phyloP scores from a whole-genome alignment of 768 basidiomycete species.

The Boletus rex-veris region DNA sequence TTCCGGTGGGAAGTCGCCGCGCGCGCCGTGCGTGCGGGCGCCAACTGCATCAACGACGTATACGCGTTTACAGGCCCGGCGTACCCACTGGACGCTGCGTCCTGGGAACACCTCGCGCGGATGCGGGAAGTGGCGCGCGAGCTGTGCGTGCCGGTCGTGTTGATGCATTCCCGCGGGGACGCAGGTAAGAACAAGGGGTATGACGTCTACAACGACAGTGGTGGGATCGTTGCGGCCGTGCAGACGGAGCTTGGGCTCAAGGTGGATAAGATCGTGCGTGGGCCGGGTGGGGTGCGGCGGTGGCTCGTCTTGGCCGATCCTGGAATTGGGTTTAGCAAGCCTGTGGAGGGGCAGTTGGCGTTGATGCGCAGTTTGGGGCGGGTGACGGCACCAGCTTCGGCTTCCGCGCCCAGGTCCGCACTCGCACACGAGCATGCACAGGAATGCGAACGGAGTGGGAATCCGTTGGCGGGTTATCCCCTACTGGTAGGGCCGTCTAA shows the following conservation, averaged over 20 bases:
- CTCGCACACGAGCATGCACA: slow-evolving; percentile 18
- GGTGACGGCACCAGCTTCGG: slow-evolving; percentile 36
- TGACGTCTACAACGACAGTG: slow-evolving; percentile 39
- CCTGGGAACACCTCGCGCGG: slow-evolving; percentile 41
- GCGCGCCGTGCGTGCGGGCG: slow-evolving; percentile 64
- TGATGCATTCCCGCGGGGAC: slow-evolving; percentile 94
- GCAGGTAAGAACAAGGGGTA: slow-evolving; percentile 74
- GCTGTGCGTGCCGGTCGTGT: slow-evolving; percentile 71
- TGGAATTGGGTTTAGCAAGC: slow-evolving; percentile 93
- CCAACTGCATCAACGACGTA: slow-evolving; percentile 90
- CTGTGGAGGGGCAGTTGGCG: slow-evolving; percentile 65
- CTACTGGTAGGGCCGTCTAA: slow-evolving; percentile 74
- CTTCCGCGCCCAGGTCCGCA: too few species aligned
- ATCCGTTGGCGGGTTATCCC: slow-evolving; percentile 57
- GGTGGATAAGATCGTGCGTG: slow-evolving; percentile 60
- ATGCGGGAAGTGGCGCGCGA: slow-evolving; percentile 69
- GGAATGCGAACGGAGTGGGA: slow-evolving; percentile 45
- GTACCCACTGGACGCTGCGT: slow-evolving; percentile 33
- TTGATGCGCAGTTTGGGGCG: slow-evolving; percentile 52
- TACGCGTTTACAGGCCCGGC: slow-evolving; percentile 71
- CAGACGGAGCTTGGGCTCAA: slow-evolving; percentile 67
- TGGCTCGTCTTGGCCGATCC: slow-evolving; percentile 93
- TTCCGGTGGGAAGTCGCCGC: slow-evolving; percentile 23
- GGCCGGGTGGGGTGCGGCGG: slow-evolving; percentile 67
- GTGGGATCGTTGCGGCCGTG: slow-evolving; percentile 61